Conservation (phyloP, 148 eudicot species). For the Nepenthes gracilis region DNA sequence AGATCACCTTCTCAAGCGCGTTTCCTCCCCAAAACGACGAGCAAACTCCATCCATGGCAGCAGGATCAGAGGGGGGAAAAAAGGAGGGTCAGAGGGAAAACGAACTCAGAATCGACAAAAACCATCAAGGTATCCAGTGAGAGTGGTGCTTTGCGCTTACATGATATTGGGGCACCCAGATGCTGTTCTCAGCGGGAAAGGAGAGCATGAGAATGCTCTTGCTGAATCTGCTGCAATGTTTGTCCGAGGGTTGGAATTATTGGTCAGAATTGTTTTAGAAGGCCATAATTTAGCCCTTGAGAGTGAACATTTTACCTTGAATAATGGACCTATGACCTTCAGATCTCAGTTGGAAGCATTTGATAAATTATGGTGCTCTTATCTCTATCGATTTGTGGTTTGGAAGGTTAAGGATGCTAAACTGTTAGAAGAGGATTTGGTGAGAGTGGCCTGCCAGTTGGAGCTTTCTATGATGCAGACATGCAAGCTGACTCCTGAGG, state of each 20-base stretch:
- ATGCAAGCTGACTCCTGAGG: constrained; percentile 69
- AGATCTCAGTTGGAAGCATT: constrained; percentile 72
- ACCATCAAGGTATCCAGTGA: constrained; percentile 76
- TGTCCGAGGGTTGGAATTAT: constrained; percentile 60
- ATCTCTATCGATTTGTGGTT: constrained; percentile 72
- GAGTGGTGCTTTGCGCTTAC: constrained; percentile 84
- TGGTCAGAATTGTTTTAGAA: constrained; percentile 39
- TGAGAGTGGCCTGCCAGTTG: constrained; percentile 89
- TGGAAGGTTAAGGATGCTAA: constrained; percentile 95
- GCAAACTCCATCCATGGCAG: constrained; percentile 31
- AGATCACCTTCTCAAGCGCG: constrained; percentile 84
- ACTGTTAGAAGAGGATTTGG: constrained; percentile 86
- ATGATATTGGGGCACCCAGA: constrained; percentile 96
- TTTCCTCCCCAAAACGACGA: constrained; percentile 56
- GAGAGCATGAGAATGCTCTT: constrained; percentile 66
- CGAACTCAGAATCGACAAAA: constrained; percentile 23
- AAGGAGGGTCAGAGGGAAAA: constrained; percentile 20
- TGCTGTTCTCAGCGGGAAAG: constrained; percentile 86
- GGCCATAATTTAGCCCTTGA: constrained; percentile 11
- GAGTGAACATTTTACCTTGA: constrained; percentile 8
- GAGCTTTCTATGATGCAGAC: constrained; percentile 96
- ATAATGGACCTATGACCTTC: constrained; percentile 22
- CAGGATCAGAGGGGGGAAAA: constrained; percentile 32
- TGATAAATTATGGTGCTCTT: constrained; percentile 94
- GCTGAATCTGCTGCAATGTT: constrained; percentile 73